Conservation (phyloP, 2,329 filamentous ascomycete species). For the Aureobasidium sp. region DNA sequence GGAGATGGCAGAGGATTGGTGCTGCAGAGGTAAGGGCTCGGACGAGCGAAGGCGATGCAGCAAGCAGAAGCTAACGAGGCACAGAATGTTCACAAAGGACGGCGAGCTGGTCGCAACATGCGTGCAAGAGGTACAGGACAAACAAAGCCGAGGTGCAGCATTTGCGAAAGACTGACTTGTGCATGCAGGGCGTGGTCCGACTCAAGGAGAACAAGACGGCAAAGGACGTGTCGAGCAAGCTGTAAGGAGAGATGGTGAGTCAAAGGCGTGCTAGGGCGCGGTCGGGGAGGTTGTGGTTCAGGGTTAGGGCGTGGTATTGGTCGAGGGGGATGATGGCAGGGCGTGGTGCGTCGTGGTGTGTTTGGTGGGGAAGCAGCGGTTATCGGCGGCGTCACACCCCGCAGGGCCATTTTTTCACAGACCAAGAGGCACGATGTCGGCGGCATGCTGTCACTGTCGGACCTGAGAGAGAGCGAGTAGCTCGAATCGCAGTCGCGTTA, state of each 20-base stretch:
- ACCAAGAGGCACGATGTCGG: constrained; percentile 8
- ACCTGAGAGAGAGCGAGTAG: neutral
- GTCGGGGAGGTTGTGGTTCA: neutral
- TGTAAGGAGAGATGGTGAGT: constrained; percentile 4
- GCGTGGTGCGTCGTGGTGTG: neutral
- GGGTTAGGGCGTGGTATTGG: neutral
- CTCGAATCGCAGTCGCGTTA: neutral
- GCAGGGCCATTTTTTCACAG: constrained; percentile 2
- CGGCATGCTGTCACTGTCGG: neutral
- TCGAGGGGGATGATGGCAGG: neutral
- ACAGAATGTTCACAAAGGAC: constrained; percentile 55
- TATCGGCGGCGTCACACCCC: neutral
- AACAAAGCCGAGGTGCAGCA: neutral
- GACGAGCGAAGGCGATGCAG: neutral
- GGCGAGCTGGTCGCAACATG: constrained; percentile 69
- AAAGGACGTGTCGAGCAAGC: constrained; percentile 12
- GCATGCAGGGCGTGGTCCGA: constrained; percentile 41
- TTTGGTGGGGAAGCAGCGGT: neutral
- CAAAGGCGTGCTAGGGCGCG: neutral
- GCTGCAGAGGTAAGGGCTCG: constrained; percentile 45
- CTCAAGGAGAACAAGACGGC: constrained; percentile 31
- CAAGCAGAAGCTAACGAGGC: neutral
- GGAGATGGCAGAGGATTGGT: constrained; percentile 70
- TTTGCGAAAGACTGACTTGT: constrained; percentile 17
- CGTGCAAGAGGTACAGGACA: constrained; percentile 57